phyloP scores from a whole-genome alignment of 495 filamentous ascomycete genomes.

The Bryoglossum gracile region DNA sequence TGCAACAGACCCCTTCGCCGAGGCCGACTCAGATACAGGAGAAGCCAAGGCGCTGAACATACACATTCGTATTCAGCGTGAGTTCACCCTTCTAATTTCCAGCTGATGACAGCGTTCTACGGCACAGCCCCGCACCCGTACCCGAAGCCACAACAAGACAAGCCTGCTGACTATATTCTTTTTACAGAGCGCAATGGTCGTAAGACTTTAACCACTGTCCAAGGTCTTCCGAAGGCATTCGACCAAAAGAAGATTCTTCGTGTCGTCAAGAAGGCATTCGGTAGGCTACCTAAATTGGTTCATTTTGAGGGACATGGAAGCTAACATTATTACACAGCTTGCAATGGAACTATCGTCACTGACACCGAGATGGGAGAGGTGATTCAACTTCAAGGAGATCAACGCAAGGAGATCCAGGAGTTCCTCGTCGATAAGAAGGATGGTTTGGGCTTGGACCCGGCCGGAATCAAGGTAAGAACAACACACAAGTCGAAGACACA shows the following conservation, averaged over 20 bases:
- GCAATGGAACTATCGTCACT: slow-evolving; percentile 99
- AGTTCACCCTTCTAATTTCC: slow-evolving; percentile 27
- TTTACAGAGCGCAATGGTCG: slow-evolving; percentile 96
- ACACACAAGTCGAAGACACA: too few relatives aligned
- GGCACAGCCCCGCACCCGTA: slow-evolving; percentile 5
- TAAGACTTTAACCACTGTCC: slow-evolving; percentile 99
- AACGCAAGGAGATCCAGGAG: slow-evolving; percentile 96
- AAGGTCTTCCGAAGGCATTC: slow-evolving; percentile 96
- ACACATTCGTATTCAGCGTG: slow-evolving; percentile 99
- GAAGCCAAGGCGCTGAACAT: slow-evolving; percentile 90
- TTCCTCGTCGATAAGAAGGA: slow-evolving; percentile 94
- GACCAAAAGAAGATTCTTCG: slow-evolving; percentile 99
- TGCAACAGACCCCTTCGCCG: slow-evolving; percentile 94
- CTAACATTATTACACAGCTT: slow-evolving; percentile 50
- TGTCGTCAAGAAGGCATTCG: slow-evolving; percentile 99
- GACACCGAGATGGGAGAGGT: slow-evolving; percentile 98
- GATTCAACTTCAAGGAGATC: slow-evolving; percentile 98
- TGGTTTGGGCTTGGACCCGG: slow-evolving; percentile 83
- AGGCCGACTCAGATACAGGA: slow-evolving; percentile 99
- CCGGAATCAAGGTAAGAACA: too few relatives aligned
- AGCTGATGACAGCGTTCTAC: background rate
- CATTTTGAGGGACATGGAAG: background rate
- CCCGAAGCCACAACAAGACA: slow-evolving; percentile 19
- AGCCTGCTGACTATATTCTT: slow-evolving; percentile 21
- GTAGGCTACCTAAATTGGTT: slow-evolving; percentile 43